Evolutionary conservation across 768 basidiomycete genomes (phyloP), one percentile per base, ranked within the genome.

Genomic region (Calocybe indica): DNA sequence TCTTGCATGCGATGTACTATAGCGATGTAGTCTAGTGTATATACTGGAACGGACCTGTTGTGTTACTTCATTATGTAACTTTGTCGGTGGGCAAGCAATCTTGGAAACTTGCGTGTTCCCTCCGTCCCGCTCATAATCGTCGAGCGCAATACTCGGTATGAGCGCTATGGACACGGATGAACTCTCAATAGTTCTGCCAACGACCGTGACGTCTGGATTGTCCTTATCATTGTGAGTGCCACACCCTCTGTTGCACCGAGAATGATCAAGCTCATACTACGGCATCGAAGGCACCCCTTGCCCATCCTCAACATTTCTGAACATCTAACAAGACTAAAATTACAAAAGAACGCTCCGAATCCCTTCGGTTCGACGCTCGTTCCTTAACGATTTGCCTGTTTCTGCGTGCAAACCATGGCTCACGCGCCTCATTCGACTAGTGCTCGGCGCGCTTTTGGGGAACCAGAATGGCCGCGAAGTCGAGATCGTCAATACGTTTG

Each of bases 301-400:
- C 92, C 96, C 7, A 92, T 99, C 61, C 77, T 99, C 52, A 96
- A 93, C 65, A 87, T 98, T 58, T 96, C 94, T 1, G 96, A 98
- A 59, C 95, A 98, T 68, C 76, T 89, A 58, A 95, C 90, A 37
- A 80, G 96, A 52, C 71, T 83, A 49, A 85, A 85, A 57, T 76
- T 97, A 9, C 86, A 92, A 63, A 79, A 75, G 37, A 76, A 75
- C 48, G 70, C 72, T 12, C 62, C 66, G 43, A 63, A 71, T 42
- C 88, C 87, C 3, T 88, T 90, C 50, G 81, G 89, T 88, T 55
- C 33, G 75, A 55, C 31, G 11, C 5, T 33, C n/a, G 15, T 13
- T 43, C 29, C 12, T 13, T 10, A 10, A 5, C 11, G 12, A 33
- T 10, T 40, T 28, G 11, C 12, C n/a, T 40, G 54, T 47, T 42